A percentile compares a stretch with the other conserved stretches of the same genome.
phyloP scores from a whole-genome alignment of 192 early-diverging fungal species.

The Phlyctochytrium bullatum region DNA sequence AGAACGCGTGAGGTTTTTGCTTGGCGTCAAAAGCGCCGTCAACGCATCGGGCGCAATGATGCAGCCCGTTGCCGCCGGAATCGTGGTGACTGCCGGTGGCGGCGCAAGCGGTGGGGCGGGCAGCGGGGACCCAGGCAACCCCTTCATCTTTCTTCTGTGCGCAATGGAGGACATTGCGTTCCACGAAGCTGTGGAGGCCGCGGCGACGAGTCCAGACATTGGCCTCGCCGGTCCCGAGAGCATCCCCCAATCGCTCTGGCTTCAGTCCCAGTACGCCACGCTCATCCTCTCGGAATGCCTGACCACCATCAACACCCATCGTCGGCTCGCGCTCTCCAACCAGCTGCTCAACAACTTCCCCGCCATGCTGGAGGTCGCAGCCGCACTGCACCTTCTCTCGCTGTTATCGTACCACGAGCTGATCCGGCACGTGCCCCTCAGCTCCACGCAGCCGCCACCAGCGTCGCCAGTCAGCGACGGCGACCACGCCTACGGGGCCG shows the following conservation, averaged over 20 bases:
- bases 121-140: slow-evolving; percentile 10
- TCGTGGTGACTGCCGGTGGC: background rate
- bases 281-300: slow-evolving; percentile 43
- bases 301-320: slow-evolving; percentile 41
- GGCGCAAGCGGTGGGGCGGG: background rate
- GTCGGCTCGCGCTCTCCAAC: slow-evolving; percentile 14
- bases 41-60: background rate
- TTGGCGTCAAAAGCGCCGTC: slow-evolving; percentile 26
- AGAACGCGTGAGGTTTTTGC: slow-evolving; percentile 28
- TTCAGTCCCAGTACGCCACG: slow-evolving; percentile 24
- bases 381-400: slow-evolving; percentile 33
- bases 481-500: background rate
- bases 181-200: background rate
- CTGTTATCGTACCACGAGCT: background rate
- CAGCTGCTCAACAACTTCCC: background rate
- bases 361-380: slow-evolving; percentile 33
- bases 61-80: background rate
- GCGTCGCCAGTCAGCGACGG: background rate
- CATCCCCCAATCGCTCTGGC: background rate
- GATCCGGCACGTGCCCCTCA: background rate
- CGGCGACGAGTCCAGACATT: background rate
- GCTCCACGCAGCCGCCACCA: too few relatives aligned
- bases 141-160: slow-evolving; percentile 28
- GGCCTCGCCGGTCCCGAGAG: background rate
- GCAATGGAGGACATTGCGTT: slow-evolving; percentile 7